Base-by-base conservation (phyloP, 768 basidiomycete genomes). In the Lactarius hengduanensis region DNA sequence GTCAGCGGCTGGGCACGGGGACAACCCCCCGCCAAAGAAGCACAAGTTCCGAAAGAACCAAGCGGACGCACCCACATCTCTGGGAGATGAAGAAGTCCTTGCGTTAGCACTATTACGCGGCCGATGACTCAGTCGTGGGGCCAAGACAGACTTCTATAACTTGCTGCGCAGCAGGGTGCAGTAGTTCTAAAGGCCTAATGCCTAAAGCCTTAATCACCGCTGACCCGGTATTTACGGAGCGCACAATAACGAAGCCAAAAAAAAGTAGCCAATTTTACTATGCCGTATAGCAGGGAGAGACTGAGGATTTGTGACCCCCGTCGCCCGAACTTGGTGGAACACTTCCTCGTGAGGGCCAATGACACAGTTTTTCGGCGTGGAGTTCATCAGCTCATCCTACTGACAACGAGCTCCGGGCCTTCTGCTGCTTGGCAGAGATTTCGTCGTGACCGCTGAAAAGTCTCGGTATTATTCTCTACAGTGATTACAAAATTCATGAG, bases 31-130 rank as follows among this genome's bases (percentile, higher is more conserved):
- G 13, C 67, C 71, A 43, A 80, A 78, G 67, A 75, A 77, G 66
- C 69, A 65, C 60, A 80, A 73, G 72, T 63, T 34, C 40, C 63
- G 38, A 26, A 63, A 68, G 15, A 61, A 65, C 45, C 58, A 70
- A 11, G 70, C 38, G 28, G 57, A 32, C 20, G 47, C 67, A 10
- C 68, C 26, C n/a, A 53, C 54, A 34, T 73, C 72, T 22, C 68
- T 85, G 8, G 82, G 82, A 58, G 84, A 84, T 50, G 84, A 86
- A 57, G 86, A 88, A 73, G 86, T 83, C 70, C 73, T 91, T 71
- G 91, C 91, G 7, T 74, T 93, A 34, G 77, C 79, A 57, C 71
- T 94, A 56, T 74, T 91, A 60, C 79, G 82, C 34, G 72, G 71
- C 36, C 65, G 69, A 43, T 76, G 69, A 74, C 50, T 26, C 50